A percentile compares a stretch with the other conserved stretches of the same genome.
These are phyloP conservation scores for Melastoma candidum DNA, from an alignment of 441 rosid species.

Conservation along the genomic window DNA sequence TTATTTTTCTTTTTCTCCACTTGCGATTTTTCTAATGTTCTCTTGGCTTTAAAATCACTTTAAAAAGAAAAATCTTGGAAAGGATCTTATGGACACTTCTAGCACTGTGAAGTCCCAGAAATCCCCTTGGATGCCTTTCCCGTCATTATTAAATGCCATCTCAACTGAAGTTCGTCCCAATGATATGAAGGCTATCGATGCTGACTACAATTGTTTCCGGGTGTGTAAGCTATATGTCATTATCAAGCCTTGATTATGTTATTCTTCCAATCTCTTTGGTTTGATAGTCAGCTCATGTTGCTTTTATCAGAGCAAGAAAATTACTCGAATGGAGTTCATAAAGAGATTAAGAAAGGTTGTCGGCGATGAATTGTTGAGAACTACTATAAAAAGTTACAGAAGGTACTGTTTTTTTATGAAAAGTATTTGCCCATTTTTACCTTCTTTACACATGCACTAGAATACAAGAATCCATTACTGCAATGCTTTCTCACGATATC, in stretches of 20 bases:
- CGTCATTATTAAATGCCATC: slow-evolving; percentile 5
- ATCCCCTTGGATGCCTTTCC: slow-evolving; percentile 9
- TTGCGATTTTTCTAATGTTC: no score
- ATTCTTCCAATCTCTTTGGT: neutral
- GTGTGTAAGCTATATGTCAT: neutral
- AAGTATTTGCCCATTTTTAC: neutral
- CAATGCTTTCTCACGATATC: neutral
- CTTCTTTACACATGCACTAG: no score
- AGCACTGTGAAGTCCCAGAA: slow-evolving; percentile 4
- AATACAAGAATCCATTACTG: no score
- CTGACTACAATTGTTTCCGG: slow-evolving; percentile 4
- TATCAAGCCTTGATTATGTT: neutral
- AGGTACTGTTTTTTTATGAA: neutral
- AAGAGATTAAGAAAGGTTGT: slow-evolving; percentile 6
- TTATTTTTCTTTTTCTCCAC: no score
- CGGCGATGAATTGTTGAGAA: slow-evolving; percentile 7
- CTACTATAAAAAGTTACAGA: slow-evolving; percentile 6
- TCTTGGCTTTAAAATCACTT: neutral
- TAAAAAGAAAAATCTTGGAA: slow-evolving; percentile 1
- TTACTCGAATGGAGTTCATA: slow-evolving; percentile 8
- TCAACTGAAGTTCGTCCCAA: slow-evolving; percentile 1
- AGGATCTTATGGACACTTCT: slow-evolving; percentile 1
- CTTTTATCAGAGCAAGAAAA: slow-evolving; percentile 3
- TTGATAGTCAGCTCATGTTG: neutral
- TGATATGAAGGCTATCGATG: slow-evolving; percentile 5